Evolutionary conservation across 345 rosid species (phyloP), one percentile per base, ranked within the genome.

Genomic region (Carallia pectinifolia): DNA sequence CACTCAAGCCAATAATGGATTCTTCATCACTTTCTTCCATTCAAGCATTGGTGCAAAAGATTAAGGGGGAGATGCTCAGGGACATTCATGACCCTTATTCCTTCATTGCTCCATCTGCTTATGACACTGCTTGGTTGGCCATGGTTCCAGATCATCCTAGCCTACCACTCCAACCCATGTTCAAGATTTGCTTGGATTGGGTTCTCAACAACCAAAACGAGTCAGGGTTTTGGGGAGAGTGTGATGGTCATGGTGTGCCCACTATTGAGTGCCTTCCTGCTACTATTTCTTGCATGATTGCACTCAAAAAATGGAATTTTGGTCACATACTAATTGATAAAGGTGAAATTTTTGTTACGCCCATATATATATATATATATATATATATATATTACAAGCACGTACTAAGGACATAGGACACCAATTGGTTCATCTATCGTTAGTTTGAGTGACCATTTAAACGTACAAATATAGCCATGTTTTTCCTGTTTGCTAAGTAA

Each of bases 71-170:
- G 6, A 48, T 82, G 61, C 65, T 77, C 5, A 13, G 39, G 0
- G 55, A 37, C 67, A 56, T 52, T 23, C 23, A 23, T 1, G 67
- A 81, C 73, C 74, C 83, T 1, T 62, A 73, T 71, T 64, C 77
- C 0, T 73, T 74, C n/a, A 76, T 85, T 54, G 76, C 86, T 7
- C 64, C 84, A 64, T 85, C 87, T 0, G 82, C 92, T 36, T 88
- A 88, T 53, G 88, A 88, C 55, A 81, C 87, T 1, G 88, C 92
- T 34, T 88, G 88, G 88, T 67, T 88, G 71, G 83, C 86, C 55
- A 81, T 88, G 87, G 67, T 88, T 38, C 85, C 86, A 18, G 74
- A 74, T 36, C 48, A 8, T 9, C 31, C 37, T 19, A 27, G 16
- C 18, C 56, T 19, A 54, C 74, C 80, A 1, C 47, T 23, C 6